These are phyloP conservation scores for Balansia obtecta DNA, from an alignment of 2,329 filamentous ascomycete genomes.

Conservation along the genomic window DNA sequence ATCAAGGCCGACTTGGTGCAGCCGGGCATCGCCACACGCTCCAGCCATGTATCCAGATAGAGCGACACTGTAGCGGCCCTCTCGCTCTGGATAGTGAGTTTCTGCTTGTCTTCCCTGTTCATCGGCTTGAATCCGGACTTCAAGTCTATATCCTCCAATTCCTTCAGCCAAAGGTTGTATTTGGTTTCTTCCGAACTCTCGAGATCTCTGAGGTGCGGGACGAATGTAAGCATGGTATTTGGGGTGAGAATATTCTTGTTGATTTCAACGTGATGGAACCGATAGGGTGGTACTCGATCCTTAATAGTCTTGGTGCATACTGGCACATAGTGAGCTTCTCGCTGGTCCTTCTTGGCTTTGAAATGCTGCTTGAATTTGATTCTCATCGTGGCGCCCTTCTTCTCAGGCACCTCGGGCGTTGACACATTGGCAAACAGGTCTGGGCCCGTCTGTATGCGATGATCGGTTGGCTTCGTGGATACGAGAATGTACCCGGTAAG, in stretches of 20 bases:
- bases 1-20: constrained; percentile 41
- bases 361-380: constrained; percentile 39
- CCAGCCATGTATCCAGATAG: constrained; percentile 42
- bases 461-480: constrained; percentile 28
- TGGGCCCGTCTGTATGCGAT: constrained; percentile 26
- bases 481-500: constrained; percentile 33
- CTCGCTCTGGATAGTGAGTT: constrained; percentile 37
- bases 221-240: constrained; percentile 47
- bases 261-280: constrained; percentile 48
- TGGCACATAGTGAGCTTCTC: constrained; percentile 28
- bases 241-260: constrained; percentile 46
- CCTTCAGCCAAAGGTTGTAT: constrained; percentile 44
- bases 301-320: constrained; percentile 36
- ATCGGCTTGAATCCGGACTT: constrained; percentile 45
- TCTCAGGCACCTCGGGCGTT: constrained; percentile 21
- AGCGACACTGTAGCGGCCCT: constrained; percentile 37
- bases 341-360: constrained; percentile 31
- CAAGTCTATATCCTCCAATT: constrained; percentile 44
- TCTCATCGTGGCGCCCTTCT: constrained; percentile 29
- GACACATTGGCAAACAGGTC: constrained; percentile 37
- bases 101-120: constrained; percentile 37
- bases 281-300: constrained; percentile 42
- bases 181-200: constrained; percentile 42
- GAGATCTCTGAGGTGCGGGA: constrained; percentile 45
- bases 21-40: constrained; percentile 33